Base-by-base conservation (phyloP, 1,284 basidiomycete genomes). In the Tylopilus sp. region DNA sequence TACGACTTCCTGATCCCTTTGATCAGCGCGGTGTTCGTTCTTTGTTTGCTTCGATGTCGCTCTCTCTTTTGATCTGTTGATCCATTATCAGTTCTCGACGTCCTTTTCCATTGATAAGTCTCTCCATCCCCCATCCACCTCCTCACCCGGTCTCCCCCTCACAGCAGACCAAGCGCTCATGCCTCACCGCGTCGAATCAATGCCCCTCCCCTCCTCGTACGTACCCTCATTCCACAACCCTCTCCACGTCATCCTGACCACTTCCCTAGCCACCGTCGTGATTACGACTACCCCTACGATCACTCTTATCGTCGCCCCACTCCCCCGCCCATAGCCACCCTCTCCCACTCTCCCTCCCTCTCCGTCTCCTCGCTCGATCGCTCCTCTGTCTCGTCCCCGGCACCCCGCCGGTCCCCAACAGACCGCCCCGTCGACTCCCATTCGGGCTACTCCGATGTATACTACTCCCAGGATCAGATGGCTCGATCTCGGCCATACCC, bases 261-360 rank as follows among this genome's bases (percentile, higher is more conserved):
- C 21, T 44, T 28, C 42, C 40, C 25, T 46, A 74, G 73, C 42
- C 74, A 71, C 60, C 63, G 70, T 49, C 66, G 71, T 55, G 71
- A 74, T 48, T 70, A 71, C 56, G 68, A 66, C 55, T 64, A 64
- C 46, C 54, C 61, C 50, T 68, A 71, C 56, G 65, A 66, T 55
- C 66, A 62, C 56, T 65, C 71, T 56, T 74, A 72, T 65, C 71
- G 70, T 48, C 69, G 72, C 42, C 73, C 76, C 26, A 76, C 74
- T 38, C 78, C 80, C 8, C 76, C 78, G 1, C 78, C 80, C 52
- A 78, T 82, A 62, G 69, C 74, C 31, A 76, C 74, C 46, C 65
- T 81, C 47, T 69, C 79, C 42, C 78, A 83, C 59, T 84, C 83
- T 0, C 82, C 83, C 36, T 79, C 81, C 7, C 69, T 80, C 39